Conservation (phyloP, 148 eudicot species). For the Persicaria maculosa region DNA sequence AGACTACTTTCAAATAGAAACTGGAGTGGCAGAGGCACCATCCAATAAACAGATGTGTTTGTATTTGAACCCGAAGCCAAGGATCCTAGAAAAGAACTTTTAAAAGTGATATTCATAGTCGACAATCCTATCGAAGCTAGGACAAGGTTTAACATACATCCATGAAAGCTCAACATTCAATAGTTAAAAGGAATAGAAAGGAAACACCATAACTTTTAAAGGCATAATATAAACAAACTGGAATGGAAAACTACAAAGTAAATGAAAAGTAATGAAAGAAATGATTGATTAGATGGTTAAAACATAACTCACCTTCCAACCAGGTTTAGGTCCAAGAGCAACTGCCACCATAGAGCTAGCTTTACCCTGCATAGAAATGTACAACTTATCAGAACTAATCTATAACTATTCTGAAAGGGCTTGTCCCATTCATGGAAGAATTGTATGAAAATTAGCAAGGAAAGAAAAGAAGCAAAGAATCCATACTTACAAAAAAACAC, state of each 20-base stretch:
- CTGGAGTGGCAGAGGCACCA: neutral
- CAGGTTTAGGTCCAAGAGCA: conserved; percentile 83
- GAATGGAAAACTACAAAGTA: too few relatives aligned
- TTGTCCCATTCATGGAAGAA: neutral
- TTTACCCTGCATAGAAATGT: conserved; percentile 50
- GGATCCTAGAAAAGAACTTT: neutral
- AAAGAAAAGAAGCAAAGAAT: conserved; percentile 5
- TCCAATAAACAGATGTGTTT: neutral
- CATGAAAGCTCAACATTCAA: neutral
- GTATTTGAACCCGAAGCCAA: neutral
- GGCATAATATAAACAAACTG: too few relatives aligned
- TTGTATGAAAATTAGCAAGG: too few relatives aligned
- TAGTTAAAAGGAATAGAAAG: neutral
- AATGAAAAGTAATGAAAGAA: neutral
- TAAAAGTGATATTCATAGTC: neutral
- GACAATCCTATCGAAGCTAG: neutral
- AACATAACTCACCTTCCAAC: conserved; percentile 70
- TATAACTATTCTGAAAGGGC: neutral
- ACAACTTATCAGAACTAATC: neutral
- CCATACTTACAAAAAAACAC: conserved; percentile 78
- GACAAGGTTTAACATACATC: neutral
- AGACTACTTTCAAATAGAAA: neutral
- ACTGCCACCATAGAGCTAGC: conserved; percentile 96
- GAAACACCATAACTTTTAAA: neutral
- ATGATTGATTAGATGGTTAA: neutral